Evolutionary conservation across 1,284 basidiomycete species (phyloP).

Genomic region (Leccinum ambiguum): DNA sequence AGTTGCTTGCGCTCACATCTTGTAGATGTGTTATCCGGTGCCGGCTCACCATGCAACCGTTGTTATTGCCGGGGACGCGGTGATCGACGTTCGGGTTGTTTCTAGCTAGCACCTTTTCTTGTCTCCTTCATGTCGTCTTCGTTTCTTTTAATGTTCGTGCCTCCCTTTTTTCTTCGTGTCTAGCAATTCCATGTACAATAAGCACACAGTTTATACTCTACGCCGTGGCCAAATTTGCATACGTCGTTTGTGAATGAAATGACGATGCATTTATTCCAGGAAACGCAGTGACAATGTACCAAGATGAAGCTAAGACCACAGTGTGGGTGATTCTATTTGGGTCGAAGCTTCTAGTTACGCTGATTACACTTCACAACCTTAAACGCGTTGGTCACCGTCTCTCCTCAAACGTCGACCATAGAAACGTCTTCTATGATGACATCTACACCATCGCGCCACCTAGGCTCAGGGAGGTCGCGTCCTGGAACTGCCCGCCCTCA

Average conservation of each 20-base stretch:
- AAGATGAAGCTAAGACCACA: no score
- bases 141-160: slow-evolving; percentile 9
- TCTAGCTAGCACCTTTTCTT: slow-evolving; percentile 31
- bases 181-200: slow-evolving; percentile 38
- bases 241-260: slow-evolving; percentile 5
- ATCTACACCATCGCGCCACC: slow-evolving; percentile 18
- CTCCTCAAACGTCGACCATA: not conserved
- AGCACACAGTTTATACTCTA: slow-evolving; percentile 23
- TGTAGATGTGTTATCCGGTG: slow-evolving; percentile 17
- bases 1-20: slow-evolving; percentile 18
- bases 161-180: slow-evolving; percentile 19
- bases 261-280: slow-evolving; percentile 7
- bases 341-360: not conserved
- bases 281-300: not conserved
- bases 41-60: slow-evolving; percentile 7
- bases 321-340: not conserved
- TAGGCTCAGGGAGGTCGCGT: slow-evolving; percentile 32
- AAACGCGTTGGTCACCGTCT: not conserved
- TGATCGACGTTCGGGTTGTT: slow-evolving; percentile 5
- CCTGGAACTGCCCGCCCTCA: slow-evolving; percentile 65
- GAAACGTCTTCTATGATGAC: slow-evolving; percentile 10
- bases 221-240: slow-evolving; percentile 6
- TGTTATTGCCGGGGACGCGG: slow-evolving; percentile 13
- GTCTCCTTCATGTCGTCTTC: slow-evolving; percentile 18
- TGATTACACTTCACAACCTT: not conserved